These are phyloP conservation scores for Aphanomyces stellatus DNA, from an alignment of 352 stramenopile genomes.

Conservation along the genomic window DNA sequence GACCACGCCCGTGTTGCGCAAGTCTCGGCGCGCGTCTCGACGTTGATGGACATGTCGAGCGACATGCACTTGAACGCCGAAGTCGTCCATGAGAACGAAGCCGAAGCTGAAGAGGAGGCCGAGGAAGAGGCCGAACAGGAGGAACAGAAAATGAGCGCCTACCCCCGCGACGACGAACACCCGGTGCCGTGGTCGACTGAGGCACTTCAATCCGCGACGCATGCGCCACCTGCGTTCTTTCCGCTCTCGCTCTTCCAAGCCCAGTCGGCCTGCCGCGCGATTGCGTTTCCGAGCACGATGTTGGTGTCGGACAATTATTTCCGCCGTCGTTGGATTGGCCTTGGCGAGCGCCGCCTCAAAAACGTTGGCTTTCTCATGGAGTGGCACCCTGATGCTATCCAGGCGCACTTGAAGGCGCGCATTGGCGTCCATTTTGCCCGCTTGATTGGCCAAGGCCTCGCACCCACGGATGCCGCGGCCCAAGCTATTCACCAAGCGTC, in stretches of 20 bases:
- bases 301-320: constrained; percentile 88
- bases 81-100: constrained; percentile 87
- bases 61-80: constrained; percentile 66
- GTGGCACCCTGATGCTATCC: constrained; percentile 66
- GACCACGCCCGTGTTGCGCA: constrained; percentile 44
- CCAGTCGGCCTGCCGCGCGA: constrained; percentile 56
- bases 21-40: constrained; percentile 53
- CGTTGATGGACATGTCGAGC: constrained; percentile 34
- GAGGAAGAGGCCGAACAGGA: constrained; percentile 86
- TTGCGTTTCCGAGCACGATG: constrained; percentile 58
- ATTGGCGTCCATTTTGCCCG: constrained; percentile 57
- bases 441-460: constrained; percentile 29
- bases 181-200: constrained; percentile 74
- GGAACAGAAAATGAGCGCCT: constrained; percentile 88
- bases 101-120: constrained; percentile 79
- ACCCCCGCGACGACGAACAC: constrained; percentile 83
- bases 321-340: constrained; percentile 74
- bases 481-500: constrained; percentile 34
- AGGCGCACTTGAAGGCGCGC: constrained; percentile 61
- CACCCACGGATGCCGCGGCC: constrained; percentile 63
- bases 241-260: constrained; percentile 65
- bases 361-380: constrained; percentile 85
- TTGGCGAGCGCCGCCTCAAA: constrained; percentile 81
- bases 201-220: constrained; percentile 6
- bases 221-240: constrained; percentile 41